These are phyloP conservation scores for Tirmania nivea DNA, from an alignment of 495 filamentous ascomycete genomes.

Conservation along the genomic window DNA sequence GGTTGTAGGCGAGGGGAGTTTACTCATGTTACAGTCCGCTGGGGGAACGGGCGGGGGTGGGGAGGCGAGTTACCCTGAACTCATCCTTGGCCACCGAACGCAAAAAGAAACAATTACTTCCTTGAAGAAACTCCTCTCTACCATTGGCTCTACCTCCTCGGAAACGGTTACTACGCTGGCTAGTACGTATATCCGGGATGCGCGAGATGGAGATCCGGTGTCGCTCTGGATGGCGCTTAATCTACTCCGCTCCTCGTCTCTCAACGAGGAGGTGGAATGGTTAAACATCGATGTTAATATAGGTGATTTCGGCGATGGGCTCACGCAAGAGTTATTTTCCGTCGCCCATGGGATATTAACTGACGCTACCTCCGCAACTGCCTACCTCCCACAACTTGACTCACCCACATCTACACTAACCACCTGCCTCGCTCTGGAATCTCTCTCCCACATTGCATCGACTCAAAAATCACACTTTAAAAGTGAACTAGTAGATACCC, in stretches of 20 bases:
- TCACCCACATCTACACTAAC: neutral
- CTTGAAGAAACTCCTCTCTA: conserved; percentile 27
- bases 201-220: conserved; percentile 1
- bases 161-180: conserved; percentile 13
- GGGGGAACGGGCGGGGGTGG: neutral
- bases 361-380: conserved; percentile 27
- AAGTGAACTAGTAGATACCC: conserved; percentile 66
- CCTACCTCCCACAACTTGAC: conserved; percentile 36
- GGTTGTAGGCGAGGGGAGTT: neutral
- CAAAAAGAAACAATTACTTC: conserved; percentile 36
- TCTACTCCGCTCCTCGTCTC: conserved; percentile 34
- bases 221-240: conserved; percentile 68
- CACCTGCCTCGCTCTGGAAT: conserved; percentile 47
- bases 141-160: conserved; percentile 21
- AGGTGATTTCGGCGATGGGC: conserved; percentile 27
- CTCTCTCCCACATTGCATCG: conserved; percentile 46
- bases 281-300: conserved; percentile 30
- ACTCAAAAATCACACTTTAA: conserved; percentile 49
- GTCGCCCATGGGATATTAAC: conserved; percentile 45
- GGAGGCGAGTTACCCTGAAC: conserved; percentile 30
- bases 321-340: conserved; percentile 61
- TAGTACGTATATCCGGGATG: conserved; percentile 15
- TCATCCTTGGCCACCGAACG: conserved; percentile 42
- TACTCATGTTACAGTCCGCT: neutral
- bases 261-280: conserved; percentile 43